phyloP scores from a whole-genome alignment of 257 asterid genomes.

The Solanum arcanum region DNA sequence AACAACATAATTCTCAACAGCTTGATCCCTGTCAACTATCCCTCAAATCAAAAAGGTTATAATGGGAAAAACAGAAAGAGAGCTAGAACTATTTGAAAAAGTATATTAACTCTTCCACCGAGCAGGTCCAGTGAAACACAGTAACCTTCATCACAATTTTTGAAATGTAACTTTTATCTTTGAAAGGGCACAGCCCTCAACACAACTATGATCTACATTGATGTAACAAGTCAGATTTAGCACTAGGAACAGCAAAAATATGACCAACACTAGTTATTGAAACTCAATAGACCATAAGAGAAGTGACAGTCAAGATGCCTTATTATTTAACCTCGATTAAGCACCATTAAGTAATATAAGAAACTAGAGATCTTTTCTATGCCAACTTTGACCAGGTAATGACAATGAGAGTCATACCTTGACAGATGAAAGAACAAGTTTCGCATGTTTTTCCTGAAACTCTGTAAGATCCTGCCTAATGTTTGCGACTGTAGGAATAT shows the following conservation, averaged over 20 bases:
- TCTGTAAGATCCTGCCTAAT: constrained; percentile 87
- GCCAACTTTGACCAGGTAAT: background rate
- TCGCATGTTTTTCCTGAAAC: constrained; percentile 93
- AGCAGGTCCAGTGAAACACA: background rate
- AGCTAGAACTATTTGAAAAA: background rate
- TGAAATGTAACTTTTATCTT: background rate
- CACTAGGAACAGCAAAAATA: background rate
- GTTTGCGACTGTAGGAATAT: constrained; percentile 71
- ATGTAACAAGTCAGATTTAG: background rate
- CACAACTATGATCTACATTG: background rate
- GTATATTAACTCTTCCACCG: background rate
- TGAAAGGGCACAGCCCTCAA: background rate
- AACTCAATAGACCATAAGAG: background rate
- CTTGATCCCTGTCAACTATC: background rate
- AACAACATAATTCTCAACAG: background rate
- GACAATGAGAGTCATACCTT: constrained; percentile 39
- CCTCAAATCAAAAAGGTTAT: background rate
- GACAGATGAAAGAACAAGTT: constrained; percentile 71
- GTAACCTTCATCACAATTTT: background rate
- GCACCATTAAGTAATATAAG: background rate
- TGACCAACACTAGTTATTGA: background rate
- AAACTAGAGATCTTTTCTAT: background rate
- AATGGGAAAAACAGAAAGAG: background rate
- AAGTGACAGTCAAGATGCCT: background rate
- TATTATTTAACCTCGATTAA: background rate